Percentiles rank a stretch among this genome's conserved stretches.
phyloP scores from a whole-genome alignment of 1,139 yeast species.

The Candida tropicalis region DNA sequence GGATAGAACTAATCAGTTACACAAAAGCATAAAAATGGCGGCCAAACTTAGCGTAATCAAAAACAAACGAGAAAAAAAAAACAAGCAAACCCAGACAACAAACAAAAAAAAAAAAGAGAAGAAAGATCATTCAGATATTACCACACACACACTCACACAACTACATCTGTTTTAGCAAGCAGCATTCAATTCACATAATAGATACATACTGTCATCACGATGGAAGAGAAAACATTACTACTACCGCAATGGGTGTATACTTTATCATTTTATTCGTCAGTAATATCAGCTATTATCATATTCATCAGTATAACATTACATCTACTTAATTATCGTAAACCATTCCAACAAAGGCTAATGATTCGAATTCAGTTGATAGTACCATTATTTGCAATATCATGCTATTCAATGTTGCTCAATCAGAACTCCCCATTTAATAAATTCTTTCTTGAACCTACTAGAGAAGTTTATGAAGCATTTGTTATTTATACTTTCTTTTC shows the following conservation, averaged over 20 bases:
- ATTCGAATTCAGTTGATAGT: conserved; percentile 76
- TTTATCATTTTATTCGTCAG: conserved; percentile 37
- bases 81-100: not conserved
- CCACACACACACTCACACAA: not conserved
- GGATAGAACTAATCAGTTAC: no score
- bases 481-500: conserved; percentile 93
- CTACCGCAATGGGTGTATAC: conserved; percentile 39
- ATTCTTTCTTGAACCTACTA: conserved; percentile 66
- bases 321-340: conserved; percentile 74
- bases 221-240: conserved; percentile 10
- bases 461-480: conserved; percentile 94
- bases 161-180: no score
- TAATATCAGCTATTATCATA: conserved; percentile 37
- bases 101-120: not conserved
- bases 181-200: not conserved
- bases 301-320: conserved; percentile 35
- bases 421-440: conserved; percentile 40
- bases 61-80: conserved; percentile 1
- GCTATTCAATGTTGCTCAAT: conserved; percentile 54
- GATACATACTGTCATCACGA: not conserved
- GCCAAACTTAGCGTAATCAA: not conserved
- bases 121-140: not conserved
- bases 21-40: not conserved
- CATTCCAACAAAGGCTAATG: conserved; percentile 83
- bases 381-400: conserved; percentile 57